Conservation (phyloP, 192 early-diverging fungal genomes). For the Podila horticola region DNA sequence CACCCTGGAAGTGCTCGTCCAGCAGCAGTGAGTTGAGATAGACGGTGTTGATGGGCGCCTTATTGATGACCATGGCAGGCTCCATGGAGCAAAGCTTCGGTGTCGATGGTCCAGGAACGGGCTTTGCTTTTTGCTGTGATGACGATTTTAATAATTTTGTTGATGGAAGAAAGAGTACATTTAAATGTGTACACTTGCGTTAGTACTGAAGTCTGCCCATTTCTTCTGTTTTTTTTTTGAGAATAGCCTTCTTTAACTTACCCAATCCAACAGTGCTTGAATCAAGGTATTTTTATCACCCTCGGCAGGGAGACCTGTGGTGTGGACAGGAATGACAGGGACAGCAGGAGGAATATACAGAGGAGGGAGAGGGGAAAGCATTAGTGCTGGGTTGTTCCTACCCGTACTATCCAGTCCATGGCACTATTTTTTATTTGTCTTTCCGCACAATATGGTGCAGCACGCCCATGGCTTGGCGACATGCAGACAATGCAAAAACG, state of each 20-base stretch:
- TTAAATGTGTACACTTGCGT: not conserved
- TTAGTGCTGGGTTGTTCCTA: not conserved
- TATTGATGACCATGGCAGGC: slow-evolving; percentile 48
- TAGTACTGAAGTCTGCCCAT: not conserved
- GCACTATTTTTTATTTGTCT: too few species aligned
- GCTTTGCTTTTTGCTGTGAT: slow-evolving; percentile 69
- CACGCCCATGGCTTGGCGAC: too few species aligned
- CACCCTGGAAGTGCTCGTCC: slow-evolving; percentile 60
- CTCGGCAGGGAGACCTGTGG: slow-evolving; percentile 68
- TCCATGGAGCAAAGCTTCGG: slow-evolving; percentile 68
- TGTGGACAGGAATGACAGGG: too few species aligned
- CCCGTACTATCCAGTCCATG: too few species aligned
- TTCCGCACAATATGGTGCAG: too few species aligned
- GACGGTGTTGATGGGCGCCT: slow-evolving; percentile 54
- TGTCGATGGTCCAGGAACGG: slow-evolving; percentile 75
- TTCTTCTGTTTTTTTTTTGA: too few species aligned
- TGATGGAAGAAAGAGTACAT: not conserved
- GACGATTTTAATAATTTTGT: not conserved
- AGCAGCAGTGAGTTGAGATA: slow-evolving; percentile 60
- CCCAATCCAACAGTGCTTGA: slow-evolving; percentile 71
- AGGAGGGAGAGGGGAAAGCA: not conserved
- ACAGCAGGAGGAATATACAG: too few species aligned
- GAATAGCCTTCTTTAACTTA: slow-evolving; percentile 39
- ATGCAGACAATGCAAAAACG: too few species aligned
- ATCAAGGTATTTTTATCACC: slow-evolving; percentile 72